Evolutionary conservation across 192 early-diverging fungal genomes (phyloP), one percentile per base, ranked within the genome.

Genomic region (Umbelopsis vinacea): DNA sequence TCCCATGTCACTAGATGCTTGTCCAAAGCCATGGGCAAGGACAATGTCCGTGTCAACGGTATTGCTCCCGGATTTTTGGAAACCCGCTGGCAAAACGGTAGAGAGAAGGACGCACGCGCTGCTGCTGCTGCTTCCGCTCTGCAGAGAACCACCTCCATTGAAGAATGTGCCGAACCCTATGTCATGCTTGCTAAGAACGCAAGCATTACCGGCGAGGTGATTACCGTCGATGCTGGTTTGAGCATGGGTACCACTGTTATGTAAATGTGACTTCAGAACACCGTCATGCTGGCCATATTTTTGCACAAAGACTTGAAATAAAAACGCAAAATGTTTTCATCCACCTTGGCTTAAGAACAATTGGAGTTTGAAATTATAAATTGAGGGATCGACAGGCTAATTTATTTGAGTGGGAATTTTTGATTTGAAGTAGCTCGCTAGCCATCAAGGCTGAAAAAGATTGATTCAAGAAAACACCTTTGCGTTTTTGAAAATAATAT

Each of bases 211-310:
- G 71, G 71, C n/a, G 53, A 72, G 8, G 63, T 72, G 15, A 57
- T 72, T 11, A 60, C 71, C 22, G 54, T 72, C 21, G 71, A 72
- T 60, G 71, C 71, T n/a, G 71, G 71, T 46, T n/a, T 72, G 17
- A 40, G 40, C 6, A 22, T 71, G 6, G 57, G 57, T 2, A 63
- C 57, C 15, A 63, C 57, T 33, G 57, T 63, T 10, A 11, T 35
- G 29, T 26, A 37, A 19, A n/a, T n/a, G n/a, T 37, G 7, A 4
- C 40, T 40, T 6, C 38, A 40, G 6, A 7, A 43, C 5, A 29
- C 29, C 29, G 29, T 29, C 29, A 29, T 29, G 29, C 29, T 29
- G 29, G 29, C 29, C 29, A 29, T 29, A 1, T 29, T 29, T 29
- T 3, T 29, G 29, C 29, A 29, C 29, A 29, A 29, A 1, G 29